Percentiles rank a stretch among this genome's conserved stretches.
phyloP scores from a whole-genome alignment of 768 basidiomycete species.

The Tulasnella sp. region DNA sequence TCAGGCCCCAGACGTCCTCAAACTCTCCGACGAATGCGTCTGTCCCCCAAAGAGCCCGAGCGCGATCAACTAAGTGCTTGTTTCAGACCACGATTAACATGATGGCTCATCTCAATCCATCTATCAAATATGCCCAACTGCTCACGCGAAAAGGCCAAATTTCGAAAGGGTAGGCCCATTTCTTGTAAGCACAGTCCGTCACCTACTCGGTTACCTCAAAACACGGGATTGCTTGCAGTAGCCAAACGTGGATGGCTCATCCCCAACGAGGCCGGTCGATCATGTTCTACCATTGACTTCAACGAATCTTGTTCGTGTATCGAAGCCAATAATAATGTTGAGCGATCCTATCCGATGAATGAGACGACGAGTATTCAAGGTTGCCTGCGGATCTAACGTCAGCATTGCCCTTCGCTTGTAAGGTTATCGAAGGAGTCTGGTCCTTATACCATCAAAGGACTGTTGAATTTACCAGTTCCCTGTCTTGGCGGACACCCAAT shows the following conservation, averaged over 20 bases:
- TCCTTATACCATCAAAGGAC: too few relatives aligned
- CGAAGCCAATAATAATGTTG: too few relatives aligned
- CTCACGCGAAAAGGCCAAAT: conserved; percentile 88
- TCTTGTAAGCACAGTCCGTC: conserved; percentile 89
- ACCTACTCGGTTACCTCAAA: conserved; percentile 90
- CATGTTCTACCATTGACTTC: conserved; percentile 93
- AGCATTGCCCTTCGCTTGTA: too few relatives aligned
- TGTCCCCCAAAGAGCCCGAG: conserved; percentile 41
- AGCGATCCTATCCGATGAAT: too few relatives aligned
- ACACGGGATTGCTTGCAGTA: conserved; percentile 83
- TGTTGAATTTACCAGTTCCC: too few relatives aligned
- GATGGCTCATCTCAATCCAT: conserved; percentile 90
- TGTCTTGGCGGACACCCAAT: too few relatives aligned
- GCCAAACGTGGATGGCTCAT: conserved; percentile 94
- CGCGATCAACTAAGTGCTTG: conserved; percentile 30
- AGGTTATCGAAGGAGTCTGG: too few relatives aligned
- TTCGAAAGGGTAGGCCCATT: conserved; percentile 93
- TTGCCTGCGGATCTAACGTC: too few relatives aligned
- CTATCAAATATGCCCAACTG: conserved; percentile 90
- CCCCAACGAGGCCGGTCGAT: conserved; percentile 89
- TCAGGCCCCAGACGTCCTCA: conserved; percentile 94
- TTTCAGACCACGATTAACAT: conserved; percentile 44
- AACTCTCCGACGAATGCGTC: conserved; percentile 60
- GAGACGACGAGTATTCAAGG: too few relatives aligned
- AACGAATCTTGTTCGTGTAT: conserved; percentile 75